A percentile compares a stretch with the other conserved stretches of the same genome.
phyloP scores from a whole-genome alignment of 2,329 filamentous ascomycete species.

The Alternaria dauci region DNA sequence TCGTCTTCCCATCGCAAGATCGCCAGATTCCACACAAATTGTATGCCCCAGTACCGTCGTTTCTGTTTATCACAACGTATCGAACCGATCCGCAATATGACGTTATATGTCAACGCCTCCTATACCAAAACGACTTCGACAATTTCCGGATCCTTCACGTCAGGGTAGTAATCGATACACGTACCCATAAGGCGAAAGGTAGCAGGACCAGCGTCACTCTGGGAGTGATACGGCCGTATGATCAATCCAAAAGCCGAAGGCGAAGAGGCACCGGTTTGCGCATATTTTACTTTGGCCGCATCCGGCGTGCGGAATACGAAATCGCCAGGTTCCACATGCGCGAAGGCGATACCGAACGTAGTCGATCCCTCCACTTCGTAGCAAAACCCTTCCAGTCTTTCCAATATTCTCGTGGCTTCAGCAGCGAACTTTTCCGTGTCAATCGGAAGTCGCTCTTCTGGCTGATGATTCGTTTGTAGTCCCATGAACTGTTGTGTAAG shows the following conservation, averaged over 20 bases:
- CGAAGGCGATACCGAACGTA: not conserved
- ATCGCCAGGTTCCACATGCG: not conserved
- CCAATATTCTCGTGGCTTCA: not conserved
- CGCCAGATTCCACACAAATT: too few species aligned
- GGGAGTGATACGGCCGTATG: not conserved
- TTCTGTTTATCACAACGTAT: too few species aligned
- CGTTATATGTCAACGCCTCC: not conserved
- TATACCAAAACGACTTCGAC: not conserved
- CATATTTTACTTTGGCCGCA: accelerated
- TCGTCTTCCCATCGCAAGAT: constrained; percentile 8
- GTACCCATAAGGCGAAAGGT: not conserved
- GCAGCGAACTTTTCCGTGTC: not conserved
- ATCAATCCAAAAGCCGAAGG: not conserved
- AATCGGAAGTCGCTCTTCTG: not conserved
- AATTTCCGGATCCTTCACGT: not conserved
- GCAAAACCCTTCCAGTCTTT: not conserved
- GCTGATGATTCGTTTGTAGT: not conserved
- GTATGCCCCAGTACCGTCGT: too few species aligned
- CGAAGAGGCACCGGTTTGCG: not conserved
- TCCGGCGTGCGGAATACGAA: not conserved
- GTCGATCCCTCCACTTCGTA: not conserved
- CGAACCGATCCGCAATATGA: too few species aligned
- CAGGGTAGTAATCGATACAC: not conserved
- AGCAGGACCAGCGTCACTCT: not conserved
- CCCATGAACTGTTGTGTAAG: too few species aligned